Evolutionary conservation across 2,329 filamentous ascomycete species (phyloP).

Genomic region (Coniochaeta prunicola): DNA sequence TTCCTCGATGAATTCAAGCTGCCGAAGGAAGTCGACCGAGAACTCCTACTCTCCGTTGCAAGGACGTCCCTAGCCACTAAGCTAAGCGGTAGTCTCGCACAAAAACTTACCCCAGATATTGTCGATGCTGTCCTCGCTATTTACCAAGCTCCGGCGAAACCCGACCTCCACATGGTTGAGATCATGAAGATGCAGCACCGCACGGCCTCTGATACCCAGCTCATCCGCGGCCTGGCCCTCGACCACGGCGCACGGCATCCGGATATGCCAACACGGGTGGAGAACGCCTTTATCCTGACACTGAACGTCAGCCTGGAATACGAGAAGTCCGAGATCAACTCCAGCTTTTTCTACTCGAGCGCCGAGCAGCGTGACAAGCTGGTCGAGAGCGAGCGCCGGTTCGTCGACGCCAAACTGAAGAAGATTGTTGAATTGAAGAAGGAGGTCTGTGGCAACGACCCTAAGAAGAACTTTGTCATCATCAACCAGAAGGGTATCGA

Average conservation of each 20-base stretch:
- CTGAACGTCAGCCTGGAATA: slow-evolving; percentile 97
- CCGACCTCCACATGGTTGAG: slow-evolving; percentile 97
- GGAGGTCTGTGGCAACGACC: slow-evolving; percentile 87
- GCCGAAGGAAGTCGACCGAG: slow-evolving; percentile 78
- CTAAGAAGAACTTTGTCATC: slow-evolving; percentile 92
- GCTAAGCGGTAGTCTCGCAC: slow-evolving; percentile 79
- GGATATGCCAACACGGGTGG: slow-evolving; percentile 94
- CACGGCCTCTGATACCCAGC: slow-evolving; percentile 88
- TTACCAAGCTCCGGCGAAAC: slow-evolving; percentile 81
- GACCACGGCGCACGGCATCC: slow-evolving; percentile 96
- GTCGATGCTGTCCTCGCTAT: slow-evolving; percentile 95
- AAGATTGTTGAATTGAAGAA: slow-evolving; percentile 99
- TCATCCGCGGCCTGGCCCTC: slow-evolving; percentile 86
- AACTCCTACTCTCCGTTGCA: slow-evolving; percentile 87
- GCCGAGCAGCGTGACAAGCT: slow-evolving; percentile 97
- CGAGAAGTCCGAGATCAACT: slow-evolving; percentile 99
- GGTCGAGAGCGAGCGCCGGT: slow-evolving; percentile 91
- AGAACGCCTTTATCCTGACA: slow-evolving; percentile 92
- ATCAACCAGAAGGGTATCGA: slow-evolving; percentile 99
- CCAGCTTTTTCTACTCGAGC: slow-evolving; percentile 95
- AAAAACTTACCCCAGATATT: slow-evolving; percentile 88
- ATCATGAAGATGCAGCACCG: slow-evolving; percentile 99
- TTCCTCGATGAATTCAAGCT: slow-evolving; percentile 96
- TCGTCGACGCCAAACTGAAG: slow-evolving; percentile 91
- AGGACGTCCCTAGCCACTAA: slow-evolving; percentile 94